Conservation (phyloP, 192 early-diverging fungal genomes). For the Coemansia sp. region DNA sequence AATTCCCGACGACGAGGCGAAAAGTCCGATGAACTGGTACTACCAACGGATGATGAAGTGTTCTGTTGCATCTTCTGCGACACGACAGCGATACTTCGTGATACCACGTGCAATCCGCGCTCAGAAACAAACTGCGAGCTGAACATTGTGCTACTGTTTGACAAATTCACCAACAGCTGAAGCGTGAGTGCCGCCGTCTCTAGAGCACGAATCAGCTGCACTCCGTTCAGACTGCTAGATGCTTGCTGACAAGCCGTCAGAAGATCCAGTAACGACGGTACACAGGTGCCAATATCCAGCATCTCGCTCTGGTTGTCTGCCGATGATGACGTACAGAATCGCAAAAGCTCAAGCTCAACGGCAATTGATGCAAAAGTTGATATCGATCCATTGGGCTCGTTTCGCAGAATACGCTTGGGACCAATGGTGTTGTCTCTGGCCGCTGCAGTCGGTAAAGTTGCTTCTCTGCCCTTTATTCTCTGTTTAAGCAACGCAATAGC, state of each 20-base stretch:
- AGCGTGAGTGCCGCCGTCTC: constrained; percentile 33
- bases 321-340: constrained; percentile 40
- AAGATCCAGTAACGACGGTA: constrained; percentile 25
- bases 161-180: constrained; percentile 46
- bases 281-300: constrained; percentile 17
- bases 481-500: background rate
- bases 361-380: constrained; percentile 31
- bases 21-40: constrained; percentile 1
- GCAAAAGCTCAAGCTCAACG: constrained; percentile 39
- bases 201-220: constrained; percentile 19
- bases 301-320: constrained; percentile 37
- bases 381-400: constrained; percentile 9
- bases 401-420: background rate
- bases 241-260: constrained; percentile 32
- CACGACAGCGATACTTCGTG: constrained; percentile 38
- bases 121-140: constrained; percentile 34
- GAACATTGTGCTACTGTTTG: constrained; percentile 40
- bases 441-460: background rate
- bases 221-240: background rate
- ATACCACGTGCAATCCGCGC: constrained; percentile 30
- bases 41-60: background rate
- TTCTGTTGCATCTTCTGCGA: constrained; percentile 16
- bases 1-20: constrained; percentile 17
- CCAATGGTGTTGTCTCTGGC: background rate
- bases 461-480: background rate